Base-by-base conservation (phyloP, 2,329 filamentous ascomycete genomes). In the Laburnicola sp. region DNA sequence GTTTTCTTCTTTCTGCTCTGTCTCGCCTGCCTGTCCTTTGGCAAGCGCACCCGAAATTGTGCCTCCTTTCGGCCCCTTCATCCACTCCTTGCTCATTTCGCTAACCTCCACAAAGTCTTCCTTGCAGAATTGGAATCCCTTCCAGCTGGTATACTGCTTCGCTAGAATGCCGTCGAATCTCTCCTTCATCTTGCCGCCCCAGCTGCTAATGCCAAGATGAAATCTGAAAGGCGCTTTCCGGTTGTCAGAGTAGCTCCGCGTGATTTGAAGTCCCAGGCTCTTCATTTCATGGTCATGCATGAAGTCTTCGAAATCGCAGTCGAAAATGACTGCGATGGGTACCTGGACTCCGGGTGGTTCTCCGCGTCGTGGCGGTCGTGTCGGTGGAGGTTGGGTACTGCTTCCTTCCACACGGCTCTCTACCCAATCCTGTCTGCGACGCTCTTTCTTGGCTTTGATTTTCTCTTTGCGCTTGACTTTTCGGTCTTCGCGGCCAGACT, bases 161-260 rank as follows among this genome's bases (percentile, higher is more conserved):
- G 76, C 75, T 22, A 99, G 76, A 2, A 89, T 81, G 0, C 81
- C 88, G 61, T 96, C 88, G 69, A 95, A 96, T 32, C 94, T 82
- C 65, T 88, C 80, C 67, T 85, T 87, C 66, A 99, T 75, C 57
- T 76, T 73, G 8, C 89, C 89, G 28, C 85, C 82, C 77, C 91
- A 97, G 0, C 87, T 89, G 59, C 87, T 90, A 50, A 97, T 74
- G 48, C 84, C 85, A 39, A 97, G 70, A 72, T 95, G 87, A 6
- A 86, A 79, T 45, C 86, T 82, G 68, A 83, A 92, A 6, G 70
- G 75, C 0, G 87, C 80, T 50, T 82, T 84, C 52, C 82, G 83
- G 73, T 97, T 97, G 65, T 96, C 91, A 21, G 91, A 91, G 74
- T 99, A 99, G 51, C 83, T 88, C 50, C 94, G 80, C 6, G 91